phyloP scores from a whole-genome alignment of 495 filamentous ascomycete genomes.

The Penicillium silybi region DNA sequence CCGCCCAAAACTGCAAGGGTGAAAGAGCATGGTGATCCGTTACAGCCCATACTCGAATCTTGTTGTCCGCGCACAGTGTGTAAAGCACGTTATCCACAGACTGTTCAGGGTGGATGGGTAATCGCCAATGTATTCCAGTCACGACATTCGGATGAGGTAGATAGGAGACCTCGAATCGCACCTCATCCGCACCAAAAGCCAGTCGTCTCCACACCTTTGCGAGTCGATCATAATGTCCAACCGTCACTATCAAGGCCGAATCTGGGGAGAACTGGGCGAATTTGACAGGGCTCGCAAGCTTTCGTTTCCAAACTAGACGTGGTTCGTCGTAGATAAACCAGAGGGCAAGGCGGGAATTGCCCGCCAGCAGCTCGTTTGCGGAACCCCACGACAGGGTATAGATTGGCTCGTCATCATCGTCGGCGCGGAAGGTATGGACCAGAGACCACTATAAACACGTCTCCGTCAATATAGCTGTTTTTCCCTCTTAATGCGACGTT shows the following conservation, averaged over 20 bases:
- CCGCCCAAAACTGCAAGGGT: slow-evolving; percentile 73
- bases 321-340: slow-evolving; percentile 53
- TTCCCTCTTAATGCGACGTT: not conserved
- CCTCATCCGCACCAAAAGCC: slow-evolving; percentile 78
- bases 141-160: slow-evolving; percentile 77
- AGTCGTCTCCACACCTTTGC: slow-evolving; percentile 91
- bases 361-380: slow-evolving; percentile 75
- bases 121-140: slow-evolving; percentile 81
- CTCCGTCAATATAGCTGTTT: slow-evolving; percentile 6
- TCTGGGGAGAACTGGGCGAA: slow-evolving; percentile 82
- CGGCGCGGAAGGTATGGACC: slow-evolving; percentile 38
- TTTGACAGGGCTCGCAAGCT: slow-evolving; percentile 67
- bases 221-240: slow-evolving; percentile 73
- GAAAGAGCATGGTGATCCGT: slow-evolving; percentile 69
- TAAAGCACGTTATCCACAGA: slow-evolving; percentile 87
- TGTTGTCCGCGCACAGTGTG: slow-evolving; percentile 81
- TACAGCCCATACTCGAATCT: slow-evolving; percentile 78
- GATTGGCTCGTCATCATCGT: slow-evolving; percentile 43
- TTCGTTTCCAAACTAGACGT: slow-evolving; percentile 65
- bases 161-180: slow-evolving; percentile 87
- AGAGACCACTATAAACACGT: slow-evolving; percentile 49
- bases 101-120: slow-evolving; percentile 69
- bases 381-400: slow-evolving; percentile 81
- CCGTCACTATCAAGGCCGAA: slow-evolving; percentile 77
- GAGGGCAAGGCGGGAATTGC: slow-evolving; percentile 65